Conservation (phyloP, 371 early-diverging fungal species). For the Batkoa obscura region DNA sequence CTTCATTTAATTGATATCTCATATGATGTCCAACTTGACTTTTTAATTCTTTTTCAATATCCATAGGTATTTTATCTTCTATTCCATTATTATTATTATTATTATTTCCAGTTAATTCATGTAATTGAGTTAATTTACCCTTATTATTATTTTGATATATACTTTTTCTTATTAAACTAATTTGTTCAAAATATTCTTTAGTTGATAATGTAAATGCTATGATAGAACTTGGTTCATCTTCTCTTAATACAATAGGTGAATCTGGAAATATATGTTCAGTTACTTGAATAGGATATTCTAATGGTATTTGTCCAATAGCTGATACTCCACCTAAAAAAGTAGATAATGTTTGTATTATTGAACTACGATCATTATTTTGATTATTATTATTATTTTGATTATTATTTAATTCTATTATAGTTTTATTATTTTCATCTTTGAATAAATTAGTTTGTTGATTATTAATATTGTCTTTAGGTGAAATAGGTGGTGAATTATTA, state of each 20-base stretch:
- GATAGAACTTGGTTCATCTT: constrained; percentile 85
- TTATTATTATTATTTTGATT: neutral
- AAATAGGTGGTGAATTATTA: neutral
- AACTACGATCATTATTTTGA: constrained; percentile 8
- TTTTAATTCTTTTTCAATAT: constrained; percentile 29
- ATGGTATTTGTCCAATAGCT: constrained; percentile 34
- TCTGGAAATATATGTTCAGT: constrained; percentile 72
- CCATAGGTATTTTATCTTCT: neutral
- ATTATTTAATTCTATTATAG: no score
- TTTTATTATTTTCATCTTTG: neutral
- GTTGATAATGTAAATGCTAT: constrained; percentile 64
- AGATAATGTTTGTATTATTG: constrained; percentile 55
- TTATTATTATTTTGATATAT: no score
- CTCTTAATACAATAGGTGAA: constrained; percentile 65
- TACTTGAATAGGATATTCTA: constrained; percentile 58
- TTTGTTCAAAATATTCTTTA: neutral
- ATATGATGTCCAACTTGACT: constrained; percentile 36
- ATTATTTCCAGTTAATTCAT: constrained; percentile 15
- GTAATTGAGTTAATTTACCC: constrained; percentile 20
- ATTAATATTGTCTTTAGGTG: neutral
- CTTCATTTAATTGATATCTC: constrained; percentile 49
- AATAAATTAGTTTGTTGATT: neutral
- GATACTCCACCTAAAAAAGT: constrained; percentile 40
- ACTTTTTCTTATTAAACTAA: constrained; percentile 10
- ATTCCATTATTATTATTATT: neutral